phyloP scores from a whole-genome alignment of 1,139 yeast species.

The Ashbya aceris region DNA sequence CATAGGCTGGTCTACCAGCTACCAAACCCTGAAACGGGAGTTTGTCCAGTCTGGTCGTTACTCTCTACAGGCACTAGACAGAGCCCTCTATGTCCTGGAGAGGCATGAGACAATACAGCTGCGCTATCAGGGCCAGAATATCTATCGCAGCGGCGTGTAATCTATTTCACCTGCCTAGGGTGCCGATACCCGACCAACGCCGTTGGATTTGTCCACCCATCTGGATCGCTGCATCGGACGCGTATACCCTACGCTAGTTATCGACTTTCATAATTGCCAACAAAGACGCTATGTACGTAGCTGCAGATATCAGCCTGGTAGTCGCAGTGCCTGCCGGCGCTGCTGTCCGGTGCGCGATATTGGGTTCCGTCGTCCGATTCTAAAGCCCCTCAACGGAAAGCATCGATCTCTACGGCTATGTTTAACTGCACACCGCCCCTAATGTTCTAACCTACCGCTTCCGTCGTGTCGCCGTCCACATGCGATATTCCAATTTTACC shows the following conservation, averaged over 20 bases:
- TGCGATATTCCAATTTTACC: too few species aligned
- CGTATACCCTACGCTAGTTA: too few species aligned
- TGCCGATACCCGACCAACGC: neutral
- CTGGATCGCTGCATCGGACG: too few species aligned
- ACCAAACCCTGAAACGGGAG: constrained; percentile 73
- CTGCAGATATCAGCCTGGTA: neutral
- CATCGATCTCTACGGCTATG: too few species aligned
- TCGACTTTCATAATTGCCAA: neutral
- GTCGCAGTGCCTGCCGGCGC: too few species aligned
- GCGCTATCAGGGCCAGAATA: constrained; percentile 80
- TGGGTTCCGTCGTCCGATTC: too few species aligned
- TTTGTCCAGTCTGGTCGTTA: constrained; percentile 66
- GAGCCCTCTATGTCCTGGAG: constrained; percentile 73
- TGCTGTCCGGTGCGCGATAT: too few species aligned
- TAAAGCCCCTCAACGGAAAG: too few species aligned
- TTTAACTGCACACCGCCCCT: too few species aligned
- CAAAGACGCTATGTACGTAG: neutral
- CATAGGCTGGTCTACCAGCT: constrained; percentile 93
- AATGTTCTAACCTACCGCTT: too few species aligned
- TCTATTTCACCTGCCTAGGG: neutral
- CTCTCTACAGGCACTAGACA: constrained; percentile 67
- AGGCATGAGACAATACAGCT: constrained; percentile 80
- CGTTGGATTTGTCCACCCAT: too few species aligned
- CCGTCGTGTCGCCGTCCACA: too few species aligned
- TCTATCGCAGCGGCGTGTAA: constrained; percentile 70